Conservation (phyloP, 305 asterid genomes). For the Withania somnifera region DNA sequence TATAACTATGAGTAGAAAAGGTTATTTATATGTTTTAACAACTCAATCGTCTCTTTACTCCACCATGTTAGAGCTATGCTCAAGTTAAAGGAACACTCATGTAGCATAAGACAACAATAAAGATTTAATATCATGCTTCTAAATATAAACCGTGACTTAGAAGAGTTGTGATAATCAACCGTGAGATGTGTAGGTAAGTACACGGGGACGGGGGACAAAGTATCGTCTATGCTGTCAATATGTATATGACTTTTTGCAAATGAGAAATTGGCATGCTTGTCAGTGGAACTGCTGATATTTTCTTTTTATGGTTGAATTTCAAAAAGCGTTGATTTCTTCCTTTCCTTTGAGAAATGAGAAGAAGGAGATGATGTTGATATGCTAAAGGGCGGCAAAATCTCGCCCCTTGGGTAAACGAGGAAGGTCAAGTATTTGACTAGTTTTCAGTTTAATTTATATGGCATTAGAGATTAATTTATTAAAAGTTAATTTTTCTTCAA, state of each 20-base stretch:
- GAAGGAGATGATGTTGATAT: neutral
- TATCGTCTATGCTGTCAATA: neutral
- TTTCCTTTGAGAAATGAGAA: neutral
- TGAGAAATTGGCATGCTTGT: slow-evolving; percentile 13
- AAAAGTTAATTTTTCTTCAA: too few species aligned
- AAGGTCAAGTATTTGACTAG: neutral
- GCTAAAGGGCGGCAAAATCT: neutral
- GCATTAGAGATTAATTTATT: too few species aligned
- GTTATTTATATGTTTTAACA: neutral
- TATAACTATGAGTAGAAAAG: neutral
- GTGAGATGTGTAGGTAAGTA: neutral
- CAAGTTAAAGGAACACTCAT: too few species aligned
- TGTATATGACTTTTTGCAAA: neutral
- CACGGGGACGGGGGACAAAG: neutral
- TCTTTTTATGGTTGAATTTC: neutral
- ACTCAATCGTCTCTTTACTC: too few species aligned
- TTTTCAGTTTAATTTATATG: too few species aligned
- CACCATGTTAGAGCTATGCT: neutral
- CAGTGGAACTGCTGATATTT: neutral
- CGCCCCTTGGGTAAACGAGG: neutral
- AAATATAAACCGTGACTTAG: neutral
- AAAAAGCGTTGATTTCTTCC: neutral
- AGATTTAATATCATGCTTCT: too few species aligned
- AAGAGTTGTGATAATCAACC: neutral
- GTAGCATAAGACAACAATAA: too few species aligned